Conservation (phyloP, 768 basidiomycete genomes). For the Naematelia aurantialba region DNA sequence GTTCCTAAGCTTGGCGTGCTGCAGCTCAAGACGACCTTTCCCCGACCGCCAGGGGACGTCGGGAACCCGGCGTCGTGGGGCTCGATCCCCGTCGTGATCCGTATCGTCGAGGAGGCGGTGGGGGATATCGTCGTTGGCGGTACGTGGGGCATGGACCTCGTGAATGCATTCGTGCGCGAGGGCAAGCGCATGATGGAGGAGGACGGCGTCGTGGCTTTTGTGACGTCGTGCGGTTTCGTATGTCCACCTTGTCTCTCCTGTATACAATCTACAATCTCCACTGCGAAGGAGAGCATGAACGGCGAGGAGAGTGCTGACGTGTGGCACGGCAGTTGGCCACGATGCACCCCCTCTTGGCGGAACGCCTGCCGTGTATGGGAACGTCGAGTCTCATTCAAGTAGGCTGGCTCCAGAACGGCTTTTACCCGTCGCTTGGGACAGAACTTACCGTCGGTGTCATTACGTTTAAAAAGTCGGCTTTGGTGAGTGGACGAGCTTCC, state of each 20-base stretch:
- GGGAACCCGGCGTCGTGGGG: slow-evolving; percentile 24
- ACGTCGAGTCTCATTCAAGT: slow-evolving; percentile 28
- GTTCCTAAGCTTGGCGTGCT: slow-evolving; percentile 31
- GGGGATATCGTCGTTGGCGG: slow-evolving; percentile 16
- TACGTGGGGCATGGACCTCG: slow-evolving; percentile 26
- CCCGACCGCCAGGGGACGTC: slow-evolving; percentile 32
- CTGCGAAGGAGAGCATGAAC: too few species aligned
- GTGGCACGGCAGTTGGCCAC: slow-evolving; percentile 41
- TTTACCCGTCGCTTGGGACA: slow-evolving; percentile 18
- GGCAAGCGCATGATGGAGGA: slow-evolving; percentile 27
- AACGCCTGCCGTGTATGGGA: slow-evolving; percentile 30
- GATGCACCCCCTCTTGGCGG: slow-evolving; percentile 31
- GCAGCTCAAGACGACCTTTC: slow-evolving; percentile 33
- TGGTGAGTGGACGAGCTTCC: too few species aligned
- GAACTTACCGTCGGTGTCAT: slow-evolving; percentile 30
- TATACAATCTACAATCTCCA: too few species aligned
- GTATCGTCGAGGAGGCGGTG: slow-evolving; percentile 27
- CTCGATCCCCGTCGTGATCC: slow-evolving; percentile 25
- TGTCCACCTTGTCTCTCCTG: not conserved
- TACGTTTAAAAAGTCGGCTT: slow-evolving; percentile 22
- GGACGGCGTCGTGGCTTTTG: slow-evolving; percentile 28
- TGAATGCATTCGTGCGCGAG: slow-evolving; percentile 30
- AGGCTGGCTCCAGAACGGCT: slow-evolving; percentile 20
- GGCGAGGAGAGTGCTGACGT: too few species aligned
- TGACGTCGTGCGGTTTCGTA: slow-evolving; percentile 34